Conservation (phyloP, 768 basidiomycete genomes). For the Leccinellum albellum region DNA sequence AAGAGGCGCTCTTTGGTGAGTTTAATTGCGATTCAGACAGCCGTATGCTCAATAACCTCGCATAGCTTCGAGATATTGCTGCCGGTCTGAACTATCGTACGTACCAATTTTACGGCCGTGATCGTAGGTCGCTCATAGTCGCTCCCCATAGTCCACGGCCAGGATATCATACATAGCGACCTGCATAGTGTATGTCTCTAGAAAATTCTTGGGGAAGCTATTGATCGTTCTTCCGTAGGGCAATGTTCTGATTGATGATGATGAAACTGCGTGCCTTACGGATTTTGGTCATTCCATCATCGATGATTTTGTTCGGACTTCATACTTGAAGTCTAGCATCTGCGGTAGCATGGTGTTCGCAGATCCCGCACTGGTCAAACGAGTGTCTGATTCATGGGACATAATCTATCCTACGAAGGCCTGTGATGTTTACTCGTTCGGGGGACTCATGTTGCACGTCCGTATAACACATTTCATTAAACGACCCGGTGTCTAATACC, state of each 20-base stretch:
- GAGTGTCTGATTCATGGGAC: neutral
- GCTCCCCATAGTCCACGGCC: conserved; percentile 18
- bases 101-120: neutral
- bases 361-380: conserved; percentile 33
- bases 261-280: conserved; percentile 40
- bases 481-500: conserved; percentile 3
- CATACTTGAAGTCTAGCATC: conserved; percentile 31
- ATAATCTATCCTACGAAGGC: conserved; percentile 13
- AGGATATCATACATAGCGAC: conserved; percentile 33
- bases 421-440: conserved; percentile 31
- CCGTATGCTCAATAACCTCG: neutral
- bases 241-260: conserved; percentile 43
- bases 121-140: neutral
- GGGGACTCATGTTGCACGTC: conserved; percentile 35
- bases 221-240: conserved; percentile 10
- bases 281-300: conserved; percentile 43
- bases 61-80: conserved; percentile 20
- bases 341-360: conserved; percentile 44
- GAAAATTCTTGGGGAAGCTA: neutral
- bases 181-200: conserved; percentile 31
- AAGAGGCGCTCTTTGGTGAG: conserved; percentile 13
- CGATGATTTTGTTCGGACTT: conserved; percentile 25
- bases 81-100: conserved; percentile 23
- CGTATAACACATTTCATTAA: neutral
- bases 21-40: neutral